A percentile compares a stretch with the other conserved stretches of the same genome.
phyloP scores from a whole-genome alignment of 164 flowering plant species.

The Houttuynia cordata region DNA sequence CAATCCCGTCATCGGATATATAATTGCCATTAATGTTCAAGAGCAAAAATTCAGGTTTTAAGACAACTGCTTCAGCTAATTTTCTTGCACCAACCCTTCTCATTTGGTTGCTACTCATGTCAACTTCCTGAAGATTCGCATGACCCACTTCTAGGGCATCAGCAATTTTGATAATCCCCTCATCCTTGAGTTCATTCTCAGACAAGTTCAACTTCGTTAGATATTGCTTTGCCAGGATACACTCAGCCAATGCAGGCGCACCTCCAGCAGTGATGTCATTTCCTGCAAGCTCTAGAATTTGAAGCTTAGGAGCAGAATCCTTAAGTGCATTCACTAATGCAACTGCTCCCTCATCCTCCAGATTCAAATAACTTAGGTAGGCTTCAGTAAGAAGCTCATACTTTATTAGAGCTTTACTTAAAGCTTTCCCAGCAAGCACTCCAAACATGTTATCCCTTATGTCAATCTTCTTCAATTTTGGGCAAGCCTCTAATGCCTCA shows the following conservation, averaged over 20 bases:
- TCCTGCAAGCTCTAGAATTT: conserved; percentile 77
- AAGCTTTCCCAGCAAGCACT: conserved; percentile 45
- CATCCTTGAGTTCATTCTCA: conserved; percentile 78
- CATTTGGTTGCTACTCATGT: conserved; percentile 46
- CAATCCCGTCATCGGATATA: conserved; percentile 82
- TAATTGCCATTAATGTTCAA: conserved; percentile 64
- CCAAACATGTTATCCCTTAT: conserved; percentile 88
- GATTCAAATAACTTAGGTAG: conserved; percentile 69
- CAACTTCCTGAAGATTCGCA: conserved; percentile 45
- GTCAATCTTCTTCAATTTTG: conserved; percentile 62
- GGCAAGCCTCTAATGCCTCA: conserved; percentile 46
- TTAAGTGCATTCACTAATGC: conserved; percentile 51
- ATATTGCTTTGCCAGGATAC: conserved; percentile 30
- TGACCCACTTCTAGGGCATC: conserved; percentile 43
- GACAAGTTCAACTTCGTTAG: conserved; percentile 56
- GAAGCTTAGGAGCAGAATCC: conserved; percentile 42
- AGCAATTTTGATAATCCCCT: conserved; percentile 47
- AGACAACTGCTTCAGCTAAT: conserved; percentile 42
- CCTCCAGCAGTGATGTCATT: conserved; percentile 66
- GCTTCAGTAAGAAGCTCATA: conserved; percentile 34
- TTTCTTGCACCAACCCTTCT: conserved; percentile 62
- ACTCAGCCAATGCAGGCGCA: conserved; percentile 47
- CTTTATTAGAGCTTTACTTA: conserved; percentile 43
- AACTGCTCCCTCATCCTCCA: conserved; percentile 68
- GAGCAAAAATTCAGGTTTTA: conserved; percentile 45